Base-by-base conservation (phyloP, 2,329 filamentous ascomycete genomes). In the Atkinsonella texensis region DNA sequence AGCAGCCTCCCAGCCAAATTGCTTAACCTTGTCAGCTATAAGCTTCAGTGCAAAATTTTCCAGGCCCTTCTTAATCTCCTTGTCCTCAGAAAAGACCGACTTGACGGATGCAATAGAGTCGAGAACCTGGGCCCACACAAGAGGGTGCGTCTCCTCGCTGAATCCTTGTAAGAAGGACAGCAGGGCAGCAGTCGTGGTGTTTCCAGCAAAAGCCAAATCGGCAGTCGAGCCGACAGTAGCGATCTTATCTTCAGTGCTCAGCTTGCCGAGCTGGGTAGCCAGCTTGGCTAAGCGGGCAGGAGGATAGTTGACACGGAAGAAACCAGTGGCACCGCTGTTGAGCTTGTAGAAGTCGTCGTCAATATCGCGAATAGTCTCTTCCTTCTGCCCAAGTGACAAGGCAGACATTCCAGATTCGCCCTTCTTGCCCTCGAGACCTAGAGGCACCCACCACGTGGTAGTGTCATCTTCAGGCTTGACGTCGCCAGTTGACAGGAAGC, bases 371-470 rank as follows among this genome's bases (percentile, higher is more conserved):
- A 97, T 79, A 12, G 81, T 89, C 51, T 89, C 83, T 59, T 87
- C 77, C 70, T 88, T 96, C 52, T 77, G 73, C 0, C 83, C 86
- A 44, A 98, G 74, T 49, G 87, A 83, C 39, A 84, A 74, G 18
- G 79, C 73, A 53, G 84, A 74, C 50, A 85, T 73, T 8, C 78
- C 80, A 35, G 80, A 71, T 33, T 83, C 72, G 20, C 84, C 76
- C 39, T 76, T 72, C 61, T 88, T 88, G 50, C 88, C 86, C 66
- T 89, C 86, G 31, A 98, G 74, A 13, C 85, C 86, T 33, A 98
- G 77, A 15, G 93, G 93, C 54, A 97, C 81, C 91, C 93, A 98
- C 93, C 93, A 98, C 18, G 81, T 83, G 3, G 90, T 96, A 62
- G 85, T 76, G 62, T 98, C 90, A 59, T 98, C 93, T 63, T 94